A percentile compares a stretch with the other conserved stretches of the same genome.
These are phyloP conservation scores for Baeospora myosura DNA, from an alignment of 1,284 basidiomycete species.

Conservation along the genomic window DNA sequence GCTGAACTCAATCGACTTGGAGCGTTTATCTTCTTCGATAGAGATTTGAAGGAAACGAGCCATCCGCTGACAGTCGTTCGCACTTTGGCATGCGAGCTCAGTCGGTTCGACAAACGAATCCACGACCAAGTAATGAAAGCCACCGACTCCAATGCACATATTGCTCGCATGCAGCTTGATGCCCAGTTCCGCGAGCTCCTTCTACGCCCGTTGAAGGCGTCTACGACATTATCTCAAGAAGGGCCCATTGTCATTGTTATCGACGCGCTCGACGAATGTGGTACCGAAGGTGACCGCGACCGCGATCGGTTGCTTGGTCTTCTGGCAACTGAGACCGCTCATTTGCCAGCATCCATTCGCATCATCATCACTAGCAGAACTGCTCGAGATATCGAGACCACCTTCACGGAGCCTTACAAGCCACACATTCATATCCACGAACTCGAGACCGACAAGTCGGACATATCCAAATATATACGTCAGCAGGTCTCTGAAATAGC, in stretches of 20 bases:
- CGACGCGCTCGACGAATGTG: constrained; percentile 20
- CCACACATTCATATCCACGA: background rate
- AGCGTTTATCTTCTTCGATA: constrained; percentile 14
- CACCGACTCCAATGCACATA: constrained; percentile 1
- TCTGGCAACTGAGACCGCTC: background rate
- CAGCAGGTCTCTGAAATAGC: background rate
- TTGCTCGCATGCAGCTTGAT: background rate
- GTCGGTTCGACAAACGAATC: constrained; percentile 10
- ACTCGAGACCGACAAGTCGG: background rate
- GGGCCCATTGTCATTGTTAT: constrained; percentile 14
- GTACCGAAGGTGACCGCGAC: constrained; percentile 1
- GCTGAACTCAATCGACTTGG: constrained; percentile 12
- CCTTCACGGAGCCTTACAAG: no score
- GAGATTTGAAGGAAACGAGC: constrained; percentile 5
- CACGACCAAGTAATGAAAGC: background rate
- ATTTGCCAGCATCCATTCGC: background rate
- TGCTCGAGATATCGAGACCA: background rate
- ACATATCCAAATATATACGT: constrained; percentile 2
- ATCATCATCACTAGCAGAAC: constrained; percentile 2
- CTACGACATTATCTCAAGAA: no score
- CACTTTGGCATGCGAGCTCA: constrained; percentile 15
- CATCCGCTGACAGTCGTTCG: constrained; percentile 13
- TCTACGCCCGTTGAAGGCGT: no score
- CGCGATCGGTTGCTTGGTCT: background rate
- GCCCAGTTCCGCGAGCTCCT: constrained; percentile 4